Conservation (phyloP, 495 filamentous ascomycete species). For the Saxophila tyrrhenica region DNA sequence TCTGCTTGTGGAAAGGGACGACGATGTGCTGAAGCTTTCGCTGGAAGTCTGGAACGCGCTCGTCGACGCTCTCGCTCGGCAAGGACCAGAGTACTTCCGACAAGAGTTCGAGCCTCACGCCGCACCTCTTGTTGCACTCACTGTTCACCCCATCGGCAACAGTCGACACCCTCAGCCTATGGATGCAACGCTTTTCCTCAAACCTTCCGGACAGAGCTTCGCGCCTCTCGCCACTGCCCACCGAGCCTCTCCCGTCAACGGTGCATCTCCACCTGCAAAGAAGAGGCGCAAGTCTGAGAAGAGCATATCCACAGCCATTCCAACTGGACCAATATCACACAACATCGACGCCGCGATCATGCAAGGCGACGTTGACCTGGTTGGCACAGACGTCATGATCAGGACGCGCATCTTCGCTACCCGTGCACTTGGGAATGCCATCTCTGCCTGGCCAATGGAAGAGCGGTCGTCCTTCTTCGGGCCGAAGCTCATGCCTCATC, state of each 20-base stretch:
- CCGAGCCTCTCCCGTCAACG: conserved; percentile 48
- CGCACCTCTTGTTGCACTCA: conserved; percentile 63
- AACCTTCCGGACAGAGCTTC: conserved; percentile 83
- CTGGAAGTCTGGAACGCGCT: conserved; percentile 78
- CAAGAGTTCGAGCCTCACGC: conserved; percentile 59
- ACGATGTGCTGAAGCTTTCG: conserved; percentile 64
- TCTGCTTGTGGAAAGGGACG: conserved; percentile 81
- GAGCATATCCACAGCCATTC: conserved; percentile 44
- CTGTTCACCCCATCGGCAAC: conserved; percentile 82
- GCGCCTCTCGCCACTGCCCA: conserved; percentile 36
- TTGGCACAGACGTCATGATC: conserved; percentile 76
- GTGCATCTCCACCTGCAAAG: conserved; percentile 47
- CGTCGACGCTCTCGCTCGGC: conserved; percentile 50
- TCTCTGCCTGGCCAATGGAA: conserved; percentile 46
- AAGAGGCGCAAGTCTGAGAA: conserved; percentile 73
- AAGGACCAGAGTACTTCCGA: conserved; percentile 45
- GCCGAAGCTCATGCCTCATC: conserved; percentile 45
- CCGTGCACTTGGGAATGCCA: conserved; percentile 65
- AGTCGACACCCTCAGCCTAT: conserved; percentile 80
- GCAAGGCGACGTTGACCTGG: conserved; percentile 87
- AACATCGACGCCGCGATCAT: conserved; percentile 98
- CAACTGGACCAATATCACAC: conserved; percentile 44
- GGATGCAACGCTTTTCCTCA: conserved; percentile 77
- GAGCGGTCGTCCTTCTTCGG: conserved; percentile 40
- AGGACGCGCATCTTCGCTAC: conserved; percentile 80